Evolutionary conservation across 495 filamentous ascomycete species (phyloP), one percentile per base, ranked within the genome.

Genomic region (Tuber melanosporum): DNA sequence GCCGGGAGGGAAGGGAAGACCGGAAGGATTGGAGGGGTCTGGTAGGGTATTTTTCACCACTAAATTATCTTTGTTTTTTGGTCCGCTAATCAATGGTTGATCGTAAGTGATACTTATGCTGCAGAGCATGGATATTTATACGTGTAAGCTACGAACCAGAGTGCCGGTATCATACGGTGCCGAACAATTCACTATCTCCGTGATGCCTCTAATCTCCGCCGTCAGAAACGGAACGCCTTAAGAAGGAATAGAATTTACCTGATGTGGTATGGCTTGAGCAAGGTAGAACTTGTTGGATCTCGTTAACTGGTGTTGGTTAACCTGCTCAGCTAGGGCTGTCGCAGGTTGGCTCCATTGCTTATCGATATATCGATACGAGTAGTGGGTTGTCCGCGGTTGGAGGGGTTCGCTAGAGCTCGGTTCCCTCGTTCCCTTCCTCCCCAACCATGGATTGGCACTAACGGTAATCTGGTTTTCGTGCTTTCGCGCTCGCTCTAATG

Each of bases 321-420:
- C 39, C 4, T 41, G 39, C 39, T 41, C 39, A 41, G 39, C 39
- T 41, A 41, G 4, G 39, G 3, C 39, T 41, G 39, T 5, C 39
- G 39, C 39, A 41, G 39, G 1, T 41, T 41, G 39, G 39, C 39
- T 41, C 39, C 39, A 5, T 41, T 41, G 2, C 39, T 41, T 32
- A n/a, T n/a, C n/a, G n/a, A n/a, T n/a, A n/a, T 41, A 41, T 41
- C 39, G 39, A 41, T 41, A n/a, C n/a, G n/a, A n/a, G n/a, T n/a
- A 41, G 39, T 41, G 39, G 39, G 39, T 5, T 41, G 39, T 41
- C 39, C 39, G 39, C 39, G 39, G 14, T 1, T 49, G 79, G 71
- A 73, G 78, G 77, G 78, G 77, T 77, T 80, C 78, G 78, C 78
- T 80, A 80, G 78, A 76, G 78, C 77, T 80, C 78, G 77, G 78